Base-by-base conservation (phyloP, 2,329 filamentous ascomycete species). In the Lachnellula arida region DNA sequence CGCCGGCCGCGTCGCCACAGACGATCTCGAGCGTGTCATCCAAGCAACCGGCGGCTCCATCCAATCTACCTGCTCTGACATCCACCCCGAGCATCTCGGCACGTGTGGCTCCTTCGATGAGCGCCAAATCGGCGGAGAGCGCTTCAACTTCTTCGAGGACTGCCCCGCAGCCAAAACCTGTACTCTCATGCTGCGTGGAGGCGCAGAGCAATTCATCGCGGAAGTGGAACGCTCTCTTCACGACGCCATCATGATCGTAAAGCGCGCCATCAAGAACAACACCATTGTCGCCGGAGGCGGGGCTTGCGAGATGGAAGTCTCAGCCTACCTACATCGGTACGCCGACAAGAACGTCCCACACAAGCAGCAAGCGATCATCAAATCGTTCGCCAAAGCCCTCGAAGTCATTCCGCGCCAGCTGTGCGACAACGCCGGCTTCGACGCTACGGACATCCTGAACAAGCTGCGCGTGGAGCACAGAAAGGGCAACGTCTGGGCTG, bases 221-320 rank as follows among this genome's bases (percentile, higher is more conserved):
- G 94, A 99, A 74, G 94, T 97, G 1, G 94, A 99, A 79, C 89
- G 94, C 62, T 96, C 91, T 71, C 82, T 99, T 64, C 94, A 99
- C 79, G 94, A 99, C 70, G 94, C 94, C 66, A 97, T 99, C 75
- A 99, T 99, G 94, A 96, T 99, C 69, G 94, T 99, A 71, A 97
- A 97, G 84, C 91, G 95, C 60, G 91, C 94, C 28, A 91, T 97
- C 74, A 91, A 90, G 78, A 96, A 97, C 80, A 87, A 87, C 70
- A 89, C 84, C 71, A 96, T 99, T 63, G 94, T 99, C 25, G 94
- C 92, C 46, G 94, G 94, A 67, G 94, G 94, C 67, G 94, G 94
- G 71, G 93, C 94, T 17, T 86, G 81, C 67, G 94, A 99, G 80
- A 97, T 99, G 93, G 94, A 97, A 73, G 75, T 97, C 51, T 97